A percentile compares a stretch with the other conserved stretches of the same genome.
phyloP scores from a whole-genome alignment of 2,329 filamentous ascomycete species.

The Ophiostoma australiae region DNA sequence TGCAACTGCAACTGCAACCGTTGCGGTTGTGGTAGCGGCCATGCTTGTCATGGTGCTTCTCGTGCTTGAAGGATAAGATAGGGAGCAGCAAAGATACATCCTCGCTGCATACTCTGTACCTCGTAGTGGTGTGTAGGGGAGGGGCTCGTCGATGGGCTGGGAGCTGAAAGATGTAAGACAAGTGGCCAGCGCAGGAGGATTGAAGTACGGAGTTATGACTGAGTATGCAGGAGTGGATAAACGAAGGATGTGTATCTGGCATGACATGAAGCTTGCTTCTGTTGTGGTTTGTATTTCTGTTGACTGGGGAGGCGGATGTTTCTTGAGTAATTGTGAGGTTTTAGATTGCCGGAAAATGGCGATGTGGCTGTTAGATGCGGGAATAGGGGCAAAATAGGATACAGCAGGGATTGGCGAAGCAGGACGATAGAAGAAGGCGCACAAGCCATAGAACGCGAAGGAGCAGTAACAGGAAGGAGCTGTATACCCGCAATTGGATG shows the following conservation, averaged over 20 bases:
- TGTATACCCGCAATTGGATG: background rate
- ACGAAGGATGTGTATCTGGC: background rate
- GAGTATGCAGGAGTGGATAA: background rate
- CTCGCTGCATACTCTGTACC: too few species aligned
- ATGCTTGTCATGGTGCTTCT: background rate
- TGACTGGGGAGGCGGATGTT: background rate
- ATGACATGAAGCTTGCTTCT: background rate
- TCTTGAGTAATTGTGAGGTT: background rate
- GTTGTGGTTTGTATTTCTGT: background rate
- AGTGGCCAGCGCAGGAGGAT: conserved; percentile 5
- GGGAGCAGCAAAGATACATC: background rate
- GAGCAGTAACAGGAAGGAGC: background rate
- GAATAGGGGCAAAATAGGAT: background rate
- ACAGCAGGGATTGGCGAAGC: too few species aligned
- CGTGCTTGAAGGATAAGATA: background rate
- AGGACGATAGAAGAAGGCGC: too few species aligned
- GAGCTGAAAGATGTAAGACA: conserved; percentile 16
- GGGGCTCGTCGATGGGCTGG: background rate
- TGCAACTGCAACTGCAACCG: background rate
- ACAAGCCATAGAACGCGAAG: background rate
- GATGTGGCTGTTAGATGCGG: background rate
- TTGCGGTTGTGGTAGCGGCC: background rate
- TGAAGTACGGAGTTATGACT: background rate
- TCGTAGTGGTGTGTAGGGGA: conserved; percentile 4
- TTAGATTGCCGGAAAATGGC: background rate